Evolutionary conservation across 2,329 filamentous ascomycete genomes (phyloP), one percentile per base, ranked within the genome.

Genomic region (Sclerotinia nivalis): DNA sequence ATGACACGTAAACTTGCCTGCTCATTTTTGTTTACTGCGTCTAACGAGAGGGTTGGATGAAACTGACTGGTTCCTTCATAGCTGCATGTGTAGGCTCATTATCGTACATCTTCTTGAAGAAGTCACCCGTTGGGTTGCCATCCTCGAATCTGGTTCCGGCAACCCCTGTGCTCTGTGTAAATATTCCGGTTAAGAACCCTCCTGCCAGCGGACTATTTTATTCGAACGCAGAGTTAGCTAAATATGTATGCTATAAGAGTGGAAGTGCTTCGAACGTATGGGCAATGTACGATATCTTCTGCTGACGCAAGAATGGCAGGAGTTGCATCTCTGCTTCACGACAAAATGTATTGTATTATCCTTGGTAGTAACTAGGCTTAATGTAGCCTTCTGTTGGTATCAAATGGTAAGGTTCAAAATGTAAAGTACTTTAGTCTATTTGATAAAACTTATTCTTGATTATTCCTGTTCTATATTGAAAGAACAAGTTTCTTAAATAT

Each of bases 271-370:
- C 25, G 40, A 18, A 62, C 25, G 40, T 49, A 47, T 62, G 43
- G 25, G 59, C 25, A 62, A 62, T 62, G 47, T 49, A 62, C 49
- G 59, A 62, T 62, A 62, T 62, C 59, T 49, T 62, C 43, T 62
- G 40, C 59, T 62, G 40, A 9, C 59, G 25, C 25, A 49, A 31
- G 43, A 62, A 4, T 13, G 43, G 59, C 15, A 49, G 43, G 13
- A 61, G 59, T 61, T 62, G 43, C 59, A 15, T 52, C 28, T 64
- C 60, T 49, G 43, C 43, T 22, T 49, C 43, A 31, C 45, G 60
- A 43, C 45, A 64, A 40, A 52, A 45, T 10, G 25, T 8, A 37
- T 64, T 64, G 25, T 64, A 52, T 64, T 64, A 45, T 18, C 45
- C 60, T 64, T 64, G 60, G 43, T 49, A 64, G 43, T 64, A 50